Conservation (phyloP, 2,329 filamentous ascomycete species). For the Myriosclerotinia duriaeana region DNA sequence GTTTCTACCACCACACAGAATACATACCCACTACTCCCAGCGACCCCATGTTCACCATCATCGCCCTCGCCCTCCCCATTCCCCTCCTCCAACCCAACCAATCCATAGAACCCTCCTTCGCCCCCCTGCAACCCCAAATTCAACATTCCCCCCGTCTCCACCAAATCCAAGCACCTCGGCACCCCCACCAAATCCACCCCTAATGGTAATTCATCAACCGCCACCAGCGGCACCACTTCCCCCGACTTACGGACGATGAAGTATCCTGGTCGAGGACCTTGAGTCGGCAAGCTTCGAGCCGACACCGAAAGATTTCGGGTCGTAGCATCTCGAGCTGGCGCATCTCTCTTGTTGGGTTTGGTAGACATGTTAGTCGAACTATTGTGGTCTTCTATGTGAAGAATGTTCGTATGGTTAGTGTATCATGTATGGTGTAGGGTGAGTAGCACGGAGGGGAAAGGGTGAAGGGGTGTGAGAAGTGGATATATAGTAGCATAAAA, state of each 20-base stretch:
- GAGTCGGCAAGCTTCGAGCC: background rate
- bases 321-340: background rate
- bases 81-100: conserved; percentile 19
- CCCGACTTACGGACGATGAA: conserved; percentile 48
- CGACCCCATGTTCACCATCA: background rate
- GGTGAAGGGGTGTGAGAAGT: background rate
- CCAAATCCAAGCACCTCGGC: conserved; percentile 41
- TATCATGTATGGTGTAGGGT: background rate
- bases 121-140: conserved; percentile 35
- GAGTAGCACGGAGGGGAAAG: conserved; percentile 8
- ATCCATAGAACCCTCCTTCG: conserved; percentile 28
- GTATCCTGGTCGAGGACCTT: conserved; percentile 39
- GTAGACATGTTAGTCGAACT: background rate
- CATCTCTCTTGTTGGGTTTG: conserved; percentile 2
- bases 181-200: conserved; percentile 42
- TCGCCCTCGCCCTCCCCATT: background rate
- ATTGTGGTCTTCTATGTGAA: background rate
- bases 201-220: conserved; percentile 52
- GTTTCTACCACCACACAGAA: background rate
- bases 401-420: background rate
- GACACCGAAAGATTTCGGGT: background rate
- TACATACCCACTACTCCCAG: conserved; percentile 10
- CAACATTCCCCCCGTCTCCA: conserved; percentile 37
- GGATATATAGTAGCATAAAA: background rate
- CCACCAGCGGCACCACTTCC: conserved; percentile 55